Percentiles rank a stretch among this genome's conserved stretches.
phyloP scores from a whole-genome alignment of 495 filamentous ascomycete genomes.

The Penicillium simplicissimum region DNA sequence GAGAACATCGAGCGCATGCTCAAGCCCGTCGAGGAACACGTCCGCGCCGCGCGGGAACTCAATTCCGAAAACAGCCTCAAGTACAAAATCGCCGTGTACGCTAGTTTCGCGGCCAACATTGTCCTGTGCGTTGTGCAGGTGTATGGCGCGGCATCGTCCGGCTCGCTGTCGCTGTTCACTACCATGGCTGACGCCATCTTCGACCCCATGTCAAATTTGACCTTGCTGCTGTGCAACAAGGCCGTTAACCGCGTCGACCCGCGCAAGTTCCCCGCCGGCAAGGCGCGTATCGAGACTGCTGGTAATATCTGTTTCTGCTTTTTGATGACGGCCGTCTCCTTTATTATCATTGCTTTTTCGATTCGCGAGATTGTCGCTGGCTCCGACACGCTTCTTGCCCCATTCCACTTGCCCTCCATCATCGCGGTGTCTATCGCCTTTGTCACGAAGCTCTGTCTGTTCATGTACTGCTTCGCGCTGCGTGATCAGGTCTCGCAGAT shows the following conservation, averaged over 20 bases:
- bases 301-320: conserved; percentile 98
- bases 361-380: conserved; percentile 61
- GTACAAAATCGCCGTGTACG: conserved; percentile 85
- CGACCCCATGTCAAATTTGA: conserved; percentile 89
- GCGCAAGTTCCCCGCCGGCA: conserved; percentile 88
- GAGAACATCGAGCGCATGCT: conserved; percentile 89
- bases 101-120: conserved; percentile 85
- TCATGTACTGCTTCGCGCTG: conserved; percentile 90
- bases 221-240: conserved; percentile 82
- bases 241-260: conserved; percentile 87
- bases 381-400: conserved; percentile 44
- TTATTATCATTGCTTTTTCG: conserved; percentile 88
- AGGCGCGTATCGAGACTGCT: conserved; percentile 91
- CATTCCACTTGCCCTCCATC: conserved; percentile 81
- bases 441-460: conserved; percentile 76
- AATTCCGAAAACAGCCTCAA: conserved; percentile 78
- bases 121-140: conserved; percentile 77
- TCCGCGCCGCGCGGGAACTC: conserved; percentile 74
- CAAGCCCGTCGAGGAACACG: conserved; percentile 90
- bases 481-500: conserved; percentile 88
- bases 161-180: conserved; percentile 91
- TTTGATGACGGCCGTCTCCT: conserved; percentile 89
- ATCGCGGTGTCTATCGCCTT: conserved; percentile 88
- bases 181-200: conserved; percentile 98
- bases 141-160: conserved; percentile 83